These are phyloP conservation scores for Boletus barrowsii DNA, from an alignment of 768 basidiomycete genomes.

Conservation along the genomic window DNA sequence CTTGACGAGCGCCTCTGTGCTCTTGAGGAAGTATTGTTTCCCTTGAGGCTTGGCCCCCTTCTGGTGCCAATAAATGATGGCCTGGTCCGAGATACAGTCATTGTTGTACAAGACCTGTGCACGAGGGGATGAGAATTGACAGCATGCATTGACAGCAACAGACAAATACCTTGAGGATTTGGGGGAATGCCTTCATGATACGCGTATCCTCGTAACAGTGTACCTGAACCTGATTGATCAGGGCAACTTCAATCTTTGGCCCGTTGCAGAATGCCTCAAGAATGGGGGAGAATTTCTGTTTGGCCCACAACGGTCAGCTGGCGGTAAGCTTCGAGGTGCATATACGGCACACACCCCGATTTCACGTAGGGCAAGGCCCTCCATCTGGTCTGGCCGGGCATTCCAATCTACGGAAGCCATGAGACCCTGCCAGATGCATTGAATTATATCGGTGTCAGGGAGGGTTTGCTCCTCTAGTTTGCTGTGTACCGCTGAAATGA, in stretches of 20 bases:
- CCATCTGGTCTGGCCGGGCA: constrained; percentile 88
- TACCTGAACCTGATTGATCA: constrained; percentile 93
- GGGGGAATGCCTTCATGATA: constrained; percentile 91
- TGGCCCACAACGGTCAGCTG: background rate
- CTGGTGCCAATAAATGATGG: constrained; percentile 97
- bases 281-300: constrained; percentile 79
- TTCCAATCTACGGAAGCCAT: constrained; percentile 87
- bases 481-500: constrained; percentile 68
- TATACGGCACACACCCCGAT: constrained; percentile 59
- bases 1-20: constrained; percentile 85
- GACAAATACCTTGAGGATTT: constrained; percentile 75
- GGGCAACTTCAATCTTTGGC: constrained; percentile 86
- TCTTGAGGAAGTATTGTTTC: constrained; percentile 91
- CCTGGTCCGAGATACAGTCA: constrained; percentile 93
- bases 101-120: constrained; percentile 88
- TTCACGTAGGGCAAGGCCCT: constrained; percentile 83
- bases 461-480: constrained; percentile 79
- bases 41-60: constrained; percentile 97
- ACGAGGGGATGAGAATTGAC: constrained; percentile 9
- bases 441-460: constrained; percentile 79
- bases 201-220: constrained; percentile 97
- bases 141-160: background rate
- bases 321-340: background rate
- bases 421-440: constrained; percentile 90
- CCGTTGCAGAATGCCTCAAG: constrained; percentile 88